These are phyloP conservation scores for Calycina herbarum DNA, from an alignment of 2,329 filamentous ascomycete genomes.

Conservation along the genomic window DNA sequence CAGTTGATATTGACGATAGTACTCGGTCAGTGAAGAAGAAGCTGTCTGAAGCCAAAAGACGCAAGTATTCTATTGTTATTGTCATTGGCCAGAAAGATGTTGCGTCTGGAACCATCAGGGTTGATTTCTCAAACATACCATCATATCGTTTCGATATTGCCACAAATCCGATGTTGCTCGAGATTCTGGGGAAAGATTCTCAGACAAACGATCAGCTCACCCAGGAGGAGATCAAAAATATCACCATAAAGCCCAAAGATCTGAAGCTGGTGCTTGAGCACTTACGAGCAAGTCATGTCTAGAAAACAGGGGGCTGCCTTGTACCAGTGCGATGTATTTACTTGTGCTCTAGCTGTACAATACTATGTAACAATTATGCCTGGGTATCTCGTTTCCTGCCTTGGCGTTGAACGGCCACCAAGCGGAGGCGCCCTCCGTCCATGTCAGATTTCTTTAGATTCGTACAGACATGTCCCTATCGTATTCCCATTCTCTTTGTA, in stretches of 20 bases:
- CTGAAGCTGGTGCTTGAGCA: slow-evolving; percentile 22
- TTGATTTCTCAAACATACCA: slow-evolving; percentile 43
- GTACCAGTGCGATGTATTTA: slow-evolving; percentile 4
- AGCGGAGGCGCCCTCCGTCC: background rate
- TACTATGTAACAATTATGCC: slow-evolving; percentile 1
- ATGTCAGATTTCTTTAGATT: background rate
- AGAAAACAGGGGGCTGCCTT: background rate
- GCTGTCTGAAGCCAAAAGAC: slow-evolving; percentile 67
- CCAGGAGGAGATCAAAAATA: slow-evolving; percentile 20
- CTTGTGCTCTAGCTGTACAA: slow-evolving; percentile 17
- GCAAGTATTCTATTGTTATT: slow-evolving; percentile 72
- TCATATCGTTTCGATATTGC: slow-evolving; percentile 19
- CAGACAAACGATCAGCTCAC: slow-evolving; percentile 3
- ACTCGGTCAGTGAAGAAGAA: slow-evolving; percentile 66
- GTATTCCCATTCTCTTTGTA: background rate
- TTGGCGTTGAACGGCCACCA: background rate
- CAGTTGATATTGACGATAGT: slow-evolving; percentile 70
- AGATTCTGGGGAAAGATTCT: background rate
- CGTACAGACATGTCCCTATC: background rate
- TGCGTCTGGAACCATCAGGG: slow-evolving; percentile 55
- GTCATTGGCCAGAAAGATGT: slow-evolving; percentile 70
- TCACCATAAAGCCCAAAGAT: slow-evolving; percentile 19
- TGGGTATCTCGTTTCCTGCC: background rate
- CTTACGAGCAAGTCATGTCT: slow-evolving; percentile 17
- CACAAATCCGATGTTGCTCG: slow-evolving; percentile 11